Evolutionary conservation across 106 monocot species (phyloP), one percentile per base, ranked within the genome.

Genomic region (Allium cepa): DNA sequence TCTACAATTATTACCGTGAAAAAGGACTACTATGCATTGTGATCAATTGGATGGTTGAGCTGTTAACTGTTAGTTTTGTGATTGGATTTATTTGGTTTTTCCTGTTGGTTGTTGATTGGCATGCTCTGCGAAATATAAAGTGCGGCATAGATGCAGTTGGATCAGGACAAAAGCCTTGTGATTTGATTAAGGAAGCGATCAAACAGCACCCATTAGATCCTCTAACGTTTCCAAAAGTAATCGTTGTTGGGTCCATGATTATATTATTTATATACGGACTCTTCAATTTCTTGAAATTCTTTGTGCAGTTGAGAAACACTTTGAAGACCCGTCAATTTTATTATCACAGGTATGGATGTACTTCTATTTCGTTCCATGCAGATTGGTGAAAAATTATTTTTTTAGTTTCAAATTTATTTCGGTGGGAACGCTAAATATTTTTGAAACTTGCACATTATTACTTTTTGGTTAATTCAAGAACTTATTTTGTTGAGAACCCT

Each of bases 131-230:
- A n/a, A 83, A 84, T 74, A 75, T 76, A 53, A 99, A 93, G 67
- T 99, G 99, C 78, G 99, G 99, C 56, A 84, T 90, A 49, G 93
- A 93, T 59, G 99, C 99, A n/a, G 82, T 99, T 72, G 90, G 90
- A 57, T 90, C 84, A 46, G 86, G 99, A 63, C 79, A 77, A 46
- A 90, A 87, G 61, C 84, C 87, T 55, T 99, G 99, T 73, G 90
- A 99, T 74, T 72, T 99, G 59, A 82, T 78, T 51, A 84, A 85
- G 53, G 85, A 92, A 71, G 93, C 84, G 59, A 73, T 99, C 63
- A 93, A 93, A 49, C 66, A 72, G 11, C 80, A 99, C 67, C 99
- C 99, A n/a, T 74, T 93, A 63, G 81, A 81, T 73, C 99, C 93
- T 26, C 87, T 99, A 49, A 99, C 99, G 48, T 72, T 92, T 71